Evolutionary conservation across 495 filamentous ascomycete species (phyloP).

Genomic region (Penicillium subrubescens): DNA sequence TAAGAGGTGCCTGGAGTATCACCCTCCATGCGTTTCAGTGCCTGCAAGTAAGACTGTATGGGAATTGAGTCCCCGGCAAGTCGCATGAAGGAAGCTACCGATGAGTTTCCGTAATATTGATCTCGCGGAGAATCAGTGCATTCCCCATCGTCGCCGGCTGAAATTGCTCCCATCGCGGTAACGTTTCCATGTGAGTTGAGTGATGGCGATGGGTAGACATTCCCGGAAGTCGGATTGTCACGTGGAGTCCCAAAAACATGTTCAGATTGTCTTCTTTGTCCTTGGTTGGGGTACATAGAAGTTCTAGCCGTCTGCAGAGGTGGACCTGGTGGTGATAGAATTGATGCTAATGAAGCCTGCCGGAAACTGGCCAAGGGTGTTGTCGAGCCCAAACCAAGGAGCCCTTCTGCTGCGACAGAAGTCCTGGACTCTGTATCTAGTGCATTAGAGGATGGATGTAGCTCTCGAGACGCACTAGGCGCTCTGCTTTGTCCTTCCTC

Average conservation of each 20-base stretch:
- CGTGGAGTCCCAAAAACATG: conserved; percentile 8
- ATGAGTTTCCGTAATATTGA: conserved; percentile 47
- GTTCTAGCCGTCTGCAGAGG: conserved; percentile 1
- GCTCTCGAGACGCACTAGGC: conserved; percentile 1
- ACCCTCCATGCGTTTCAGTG: conserved; percentile 12
- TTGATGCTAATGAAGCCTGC: background rate
- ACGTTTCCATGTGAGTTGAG: conserved; percentile 31
- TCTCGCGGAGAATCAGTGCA: conserved; percentile 30
- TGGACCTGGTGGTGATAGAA: background rate
- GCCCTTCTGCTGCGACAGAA: conserved; percentile 28
- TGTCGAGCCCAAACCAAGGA: conserved; percentile 23
- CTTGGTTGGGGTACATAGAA: conserved; percentile 4
- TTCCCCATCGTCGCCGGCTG: conserved; percentile 27
- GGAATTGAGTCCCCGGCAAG: conserved; percentile 33
- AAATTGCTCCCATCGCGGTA: conserved; percentile 41
- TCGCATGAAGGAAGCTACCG: conserved; percentile 46
- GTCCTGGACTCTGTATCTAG: conserved; percentile 21
- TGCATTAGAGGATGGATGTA: conserved; percentile 2
- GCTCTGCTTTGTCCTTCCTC: conserved; percentile 8
- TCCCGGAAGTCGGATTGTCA: background rate
- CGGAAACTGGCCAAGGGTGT: background rate
- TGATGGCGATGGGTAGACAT: conserved; percentile 21
- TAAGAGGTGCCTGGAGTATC: conserved; percentile 5
- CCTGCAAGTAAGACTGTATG: conserved; percentile 20
- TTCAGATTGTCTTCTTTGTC: conserved; percentile 2